Conservation (phyloP, 2,329 filamentous ascomycete species). For the Berkeleyomyces rouxiae region DNA sequence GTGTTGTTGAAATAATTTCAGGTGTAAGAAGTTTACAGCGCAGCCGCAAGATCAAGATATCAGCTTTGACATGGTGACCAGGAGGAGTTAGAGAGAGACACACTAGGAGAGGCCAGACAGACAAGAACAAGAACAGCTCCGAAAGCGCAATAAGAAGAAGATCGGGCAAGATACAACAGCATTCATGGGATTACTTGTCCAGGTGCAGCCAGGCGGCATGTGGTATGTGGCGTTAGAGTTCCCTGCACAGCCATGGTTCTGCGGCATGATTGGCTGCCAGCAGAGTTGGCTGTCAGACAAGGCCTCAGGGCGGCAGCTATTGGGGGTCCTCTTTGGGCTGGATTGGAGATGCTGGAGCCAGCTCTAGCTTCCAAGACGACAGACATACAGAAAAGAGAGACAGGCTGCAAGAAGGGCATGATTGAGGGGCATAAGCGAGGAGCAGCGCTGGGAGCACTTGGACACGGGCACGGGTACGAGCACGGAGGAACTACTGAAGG, state of each 20-base stretch:
- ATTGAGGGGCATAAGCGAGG: neutral
- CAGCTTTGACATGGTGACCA: neutral
- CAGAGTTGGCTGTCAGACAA: neutral
- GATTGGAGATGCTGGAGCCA: neutral
- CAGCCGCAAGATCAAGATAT: neutral
- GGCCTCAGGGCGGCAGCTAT: neutral
- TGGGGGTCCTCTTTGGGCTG: neutral
- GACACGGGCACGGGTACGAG: too few species aligned
- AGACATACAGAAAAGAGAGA: neutral
- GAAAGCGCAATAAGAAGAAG: neutral
- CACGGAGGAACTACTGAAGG: too few species aligned
- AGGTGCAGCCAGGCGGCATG: neutral
- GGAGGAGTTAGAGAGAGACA: neutral
- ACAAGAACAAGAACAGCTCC: neutral
- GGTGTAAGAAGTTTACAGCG: neutral
- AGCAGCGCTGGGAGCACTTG: neutral
- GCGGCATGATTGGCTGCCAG: neutral
- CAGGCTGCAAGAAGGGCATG: neutral
- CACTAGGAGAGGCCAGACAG: neutral
- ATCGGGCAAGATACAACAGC: neutral
- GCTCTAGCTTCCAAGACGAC: neutral
- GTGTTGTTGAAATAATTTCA: neutral
- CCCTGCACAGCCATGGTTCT: neutral
- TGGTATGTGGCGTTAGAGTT: neutral
- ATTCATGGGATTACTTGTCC: neutral